Conservation (phyloP, 352 stramenopile genomes). For the Lagenidium giganteum region DNA sequence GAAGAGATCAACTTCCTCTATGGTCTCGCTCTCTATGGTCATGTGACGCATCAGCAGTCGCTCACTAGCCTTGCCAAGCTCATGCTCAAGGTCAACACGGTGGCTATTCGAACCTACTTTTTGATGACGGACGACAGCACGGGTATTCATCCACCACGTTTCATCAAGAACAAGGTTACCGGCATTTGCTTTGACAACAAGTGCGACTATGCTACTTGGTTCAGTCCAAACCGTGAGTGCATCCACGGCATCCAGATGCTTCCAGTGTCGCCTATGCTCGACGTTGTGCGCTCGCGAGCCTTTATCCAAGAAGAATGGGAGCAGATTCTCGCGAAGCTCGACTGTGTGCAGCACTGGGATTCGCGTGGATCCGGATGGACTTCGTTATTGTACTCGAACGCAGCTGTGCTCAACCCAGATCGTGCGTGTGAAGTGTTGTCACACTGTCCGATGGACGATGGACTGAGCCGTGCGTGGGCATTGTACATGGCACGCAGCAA, state of each 20-base stretch:
- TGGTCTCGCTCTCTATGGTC: slow-evolving; percentile 42
- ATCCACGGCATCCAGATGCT: slow-evolving; percentile 82
- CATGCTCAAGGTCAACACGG: slow-evolving; percentile 54
- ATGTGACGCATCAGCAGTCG: slow-evolving; percentile 30
- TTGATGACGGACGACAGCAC: slow-evolving; percentile 40
- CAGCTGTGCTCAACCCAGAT: slow-evolving; percentile 47
- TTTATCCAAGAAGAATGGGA: slow-evolving; percentile 66
- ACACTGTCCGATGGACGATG: slow-evolving; percentile 60
- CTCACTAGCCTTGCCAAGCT: slow-evolving; percentile 36
- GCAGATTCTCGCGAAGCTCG: slow-evolving; percentile 39
- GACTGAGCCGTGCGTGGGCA: slow-evolving; percentile 61
- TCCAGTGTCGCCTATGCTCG: slow-evolving; percentile 50
- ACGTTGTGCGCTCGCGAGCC: slow-evolving; percentile 40
- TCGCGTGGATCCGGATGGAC: slow-evolving; percentile 21
- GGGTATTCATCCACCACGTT: slow-evolving; percentile 32
- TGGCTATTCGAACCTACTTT: slow-evolving; percentile 67
- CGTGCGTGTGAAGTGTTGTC: slow-evolving; percentile 46
- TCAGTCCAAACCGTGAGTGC: slow-evolving; percentile 52
- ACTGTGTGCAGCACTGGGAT: slow-evolving; percentile 50
- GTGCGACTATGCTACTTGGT: slow-evolving; percentile 70
- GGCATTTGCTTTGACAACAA: slow-evolving; percentile 30
- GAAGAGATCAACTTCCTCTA: slow-evolving; percentile 73
- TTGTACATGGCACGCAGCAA: slow-evolving; percentile 54
- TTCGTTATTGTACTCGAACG: slow-evolving; percentile 54
- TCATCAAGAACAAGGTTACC: slow-evolving; percentile 68